These are phyloP conservation scores for Crithidia brevicula DNA, from an alignment of 208 protist species.

Conservation along the genomic window DNA sequence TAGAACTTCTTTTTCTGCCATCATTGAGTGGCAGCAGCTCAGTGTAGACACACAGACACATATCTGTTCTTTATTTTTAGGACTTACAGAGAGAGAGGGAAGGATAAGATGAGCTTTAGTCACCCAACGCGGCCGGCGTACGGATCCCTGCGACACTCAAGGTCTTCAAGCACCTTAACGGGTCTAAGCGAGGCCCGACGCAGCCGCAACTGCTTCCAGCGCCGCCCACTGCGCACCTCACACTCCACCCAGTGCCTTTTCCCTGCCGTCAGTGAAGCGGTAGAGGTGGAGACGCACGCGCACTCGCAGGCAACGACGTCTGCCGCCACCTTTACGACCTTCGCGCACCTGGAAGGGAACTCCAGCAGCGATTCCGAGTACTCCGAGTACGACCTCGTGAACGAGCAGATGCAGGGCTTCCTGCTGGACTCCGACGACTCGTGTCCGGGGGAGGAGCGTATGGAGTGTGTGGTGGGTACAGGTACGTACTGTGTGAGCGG, in stretches of 20 bases:
- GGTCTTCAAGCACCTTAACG: not conserved
- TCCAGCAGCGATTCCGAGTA: constrained; percentile 56
- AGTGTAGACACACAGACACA: too few species aligned
- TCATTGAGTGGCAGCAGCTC: too few species aligned
- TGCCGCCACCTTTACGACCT: constrained; percentile 9
- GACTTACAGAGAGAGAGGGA: not conserved
- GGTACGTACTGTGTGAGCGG: constrained; percentile 16
- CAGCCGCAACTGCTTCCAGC: constrained; percentile 31
- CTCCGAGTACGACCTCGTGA: constrained; percentile 72
- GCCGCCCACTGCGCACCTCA: constrained; percentile 25
- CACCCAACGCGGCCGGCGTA: not conserved
- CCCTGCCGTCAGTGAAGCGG: not conserved
- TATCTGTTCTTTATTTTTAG: not conserved
- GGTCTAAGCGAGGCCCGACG: constrained; percentile 9
- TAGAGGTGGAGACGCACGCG: not conserved
- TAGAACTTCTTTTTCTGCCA: too few species aligned
- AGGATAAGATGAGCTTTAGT: constrained; percentile 38
- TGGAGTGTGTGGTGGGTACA: constrained; percentile 17
- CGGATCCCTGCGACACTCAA: constrained; percentile 16
- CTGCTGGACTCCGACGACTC: constrained; percentile 54
- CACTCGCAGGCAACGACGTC: not conserved
- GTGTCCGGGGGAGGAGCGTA: constrained; percentile 27
- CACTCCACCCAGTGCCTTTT: constrained; percentile 32
- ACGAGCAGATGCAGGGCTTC: constrained; percentile 75
- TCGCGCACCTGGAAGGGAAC: not conserved